Percentiles rank a stretch among this genome's conserved stretches.
Conservation (phyloP, 2,329 filamentous ascomycete genomes). For the Clonostachys chloroleuca region DNA sequence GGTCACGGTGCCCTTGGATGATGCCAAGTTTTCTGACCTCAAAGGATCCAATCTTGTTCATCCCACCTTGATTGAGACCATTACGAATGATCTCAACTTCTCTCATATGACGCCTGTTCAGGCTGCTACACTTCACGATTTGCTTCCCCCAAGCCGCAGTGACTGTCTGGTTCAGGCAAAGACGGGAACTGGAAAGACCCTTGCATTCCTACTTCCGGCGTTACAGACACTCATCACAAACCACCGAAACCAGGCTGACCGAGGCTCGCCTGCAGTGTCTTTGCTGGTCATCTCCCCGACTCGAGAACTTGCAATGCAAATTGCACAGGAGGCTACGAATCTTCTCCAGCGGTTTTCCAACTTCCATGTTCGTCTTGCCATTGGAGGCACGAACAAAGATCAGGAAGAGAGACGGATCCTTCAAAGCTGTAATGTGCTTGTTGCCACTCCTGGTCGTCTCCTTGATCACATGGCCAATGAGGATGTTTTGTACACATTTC, state of each 20-base stretch:
- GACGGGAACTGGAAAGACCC: constrained; percentile 91
- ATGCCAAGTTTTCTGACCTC: constrained; percentile 41
- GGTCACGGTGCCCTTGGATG: constrained; percentile 29
- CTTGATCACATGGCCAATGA: constrained; percentile 97
- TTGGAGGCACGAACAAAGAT: constrained; percentile 86
- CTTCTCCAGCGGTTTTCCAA: constrained; percentile 90
- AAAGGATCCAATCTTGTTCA: constrained; percentile 33
- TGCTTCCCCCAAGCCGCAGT: constrained; percentile 52
- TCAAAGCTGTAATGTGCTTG: constrained; percentile 91
- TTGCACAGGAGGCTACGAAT: constrained; percentile 90
- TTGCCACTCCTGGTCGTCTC: constrained; percentile 88
- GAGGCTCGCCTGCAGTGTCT: constrained; percentile 55
- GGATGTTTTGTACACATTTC: constrained; percentile 71
- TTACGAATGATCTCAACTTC: constrained; percentile 43
- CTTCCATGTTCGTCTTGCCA: constrained; percentile 84
- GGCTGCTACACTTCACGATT: constrained; percentile 41
- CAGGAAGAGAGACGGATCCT: constrained; percentile 90
- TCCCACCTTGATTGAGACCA: constrained; percentile 39
- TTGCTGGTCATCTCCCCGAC: constrained; percentile 84
- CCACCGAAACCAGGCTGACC: constrained; percentile 40
- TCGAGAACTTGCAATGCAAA: constrained; percentile 88
- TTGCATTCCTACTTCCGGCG: constrained; percentile 93
- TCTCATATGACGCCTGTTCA: constrained; percentile 52
- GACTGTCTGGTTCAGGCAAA: constrained; percentile 95
- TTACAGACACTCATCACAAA: constrained; percentile 76